Percentiles rank a stretch among this genome's conserved stretches.
phyloP scores from a whole-genome alignment of 495 filamentous ascomycete species.

The Penicillium salamii region DNA sequence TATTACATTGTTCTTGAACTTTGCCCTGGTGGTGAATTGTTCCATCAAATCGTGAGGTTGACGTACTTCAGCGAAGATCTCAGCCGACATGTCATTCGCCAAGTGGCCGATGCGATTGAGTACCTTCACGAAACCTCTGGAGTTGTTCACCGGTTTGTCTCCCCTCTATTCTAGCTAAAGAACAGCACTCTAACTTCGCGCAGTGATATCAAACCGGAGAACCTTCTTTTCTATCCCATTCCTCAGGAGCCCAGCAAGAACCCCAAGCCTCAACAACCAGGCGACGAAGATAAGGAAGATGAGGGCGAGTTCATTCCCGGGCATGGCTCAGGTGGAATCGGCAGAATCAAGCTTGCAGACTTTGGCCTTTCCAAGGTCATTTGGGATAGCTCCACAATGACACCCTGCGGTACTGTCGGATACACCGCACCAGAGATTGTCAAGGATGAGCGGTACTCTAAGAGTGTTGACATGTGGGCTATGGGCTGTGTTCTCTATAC shows the following conservation, averaged over 20 bases:
- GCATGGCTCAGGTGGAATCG: slow-evolving; percentile 87
- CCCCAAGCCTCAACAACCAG: slow-evolving; percentile 72
- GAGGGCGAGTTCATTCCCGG: slow-evolving; percentile 91
- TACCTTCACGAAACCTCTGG: slow-evolving; percentile 94
- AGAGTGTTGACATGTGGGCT: slow-evolving; percentile 99
- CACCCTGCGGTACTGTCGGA: slow-evolving; percentile 94
- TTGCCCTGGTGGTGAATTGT: slow-evolving; percentile 91
- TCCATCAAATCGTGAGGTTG: slow-evolving; percentile 97
- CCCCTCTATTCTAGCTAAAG: slow-evolving; percentile 4
- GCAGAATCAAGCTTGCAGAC: slow-evolving; percentile 93
- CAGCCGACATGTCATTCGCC: slow-evolving; percentile 87
- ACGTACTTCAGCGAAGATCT: slow-evolving; percentile 98
- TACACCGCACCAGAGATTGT: slow-evolving; percentile 99
- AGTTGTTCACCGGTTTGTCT: slow-evolving; percentile 88
- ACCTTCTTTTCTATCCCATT: slow-evolving; percentile 86
- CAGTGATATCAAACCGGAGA: slow-evolving; percentile 99
- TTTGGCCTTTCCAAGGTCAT: slow-evolving; percentile 97
- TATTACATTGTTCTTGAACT: slow-evolving; percentile 97
- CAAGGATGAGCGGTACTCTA: slow-evolving; percentile 97
- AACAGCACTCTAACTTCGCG: slow-evolving; percentile 8
- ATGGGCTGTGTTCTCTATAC: slow-evolving; percentile 97
- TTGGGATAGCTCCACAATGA: slow-evolving; percentile 99
- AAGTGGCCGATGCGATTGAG: slow-evolving; percentile 89
- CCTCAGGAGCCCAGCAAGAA: slow-evolving; percentile 76
- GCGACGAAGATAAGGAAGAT: slow-evolving; percentile 96